Base-by-base conservation (phyloP, 2,329 filamentous ascomycete species). In the Hypoxylon sp. region DNA sequence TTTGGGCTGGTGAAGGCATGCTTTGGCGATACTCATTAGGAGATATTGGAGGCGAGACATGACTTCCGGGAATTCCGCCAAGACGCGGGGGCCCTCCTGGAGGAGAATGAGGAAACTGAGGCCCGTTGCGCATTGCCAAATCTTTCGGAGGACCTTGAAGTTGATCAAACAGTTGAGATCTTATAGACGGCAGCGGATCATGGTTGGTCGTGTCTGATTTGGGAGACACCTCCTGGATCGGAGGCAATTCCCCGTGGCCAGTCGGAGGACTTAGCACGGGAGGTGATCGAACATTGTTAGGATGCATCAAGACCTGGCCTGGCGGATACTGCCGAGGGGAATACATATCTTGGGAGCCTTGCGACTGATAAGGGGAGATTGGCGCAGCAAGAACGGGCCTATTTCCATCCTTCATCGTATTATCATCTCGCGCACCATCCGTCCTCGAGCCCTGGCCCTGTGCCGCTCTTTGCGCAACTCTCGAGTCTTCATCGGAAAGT, bases 1-100 rank as follows among this genome's bases (percentile, higher is more conserved):
- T 80, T 48, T 80, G 80, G n/a, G 75, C 72, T 2, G 86, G 85
- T 7, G 86, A 87, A 3, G 81, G 80, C 13, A 86, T 79, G 38
- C 81, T 82, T 64, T 79, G 78, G n/a, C 78, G 76, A 64, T 82
- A 85, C 17, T 86, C 83, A 56, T 82, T 81, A 14, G 85, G 83
- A 2, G 85, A 88, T 13, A 83, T 79, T 1, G 85, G 85, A 10
- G 86, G 84, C 19, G 85, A 82, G 1, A 70, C 71, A 74, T 85
- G 79, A 30, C 73, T 75, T 14, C 75, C 73, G n/a, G 77, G 68
- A n/a, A 82, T 73, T 2, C 74, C 70, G 5, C 75, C 71, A 19
- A 82, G 70, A 4, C 74, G 77, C 2, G 77, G 72, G 28, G 72
- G 68, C 3, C 69, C 70, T 9, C 72, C 72, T 14, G 81, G 78